These are phyloP conservation scores for Mallotus repandus DNA, from an alignment of 441 rosid genomes.

Conservation along the genomic window DNA sequence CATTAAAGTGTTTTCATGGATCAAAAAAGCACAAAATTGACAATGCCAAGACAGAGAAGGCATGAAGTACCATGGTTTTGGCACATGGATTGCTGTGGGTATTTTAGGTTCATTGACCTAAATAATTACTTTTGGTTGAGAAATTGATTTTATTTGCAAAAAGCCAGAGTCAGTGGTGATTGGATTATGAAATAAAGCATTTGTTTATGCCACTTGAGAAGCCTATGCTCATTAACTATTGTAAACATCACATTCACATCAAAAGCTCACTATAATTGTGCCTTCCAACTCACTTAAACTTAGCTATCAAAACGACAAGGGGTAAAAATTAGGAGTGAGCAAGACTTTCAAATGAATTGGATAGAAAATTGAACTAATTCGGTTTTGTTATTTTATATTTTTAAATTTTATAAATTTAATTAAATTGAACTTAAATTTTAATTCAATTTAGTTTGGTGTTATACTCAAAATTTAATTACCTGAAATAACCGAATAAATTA, in stretches of 20 bases:
- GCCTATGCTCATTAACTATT: neutral
- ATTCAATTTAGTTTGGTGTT: too few species aligned
- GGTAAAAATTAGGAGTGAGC: neutral
- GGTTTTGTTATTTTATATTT: too few species aligned
- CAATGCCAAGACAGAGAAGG: neutral
- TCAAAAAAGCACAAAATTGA: neutral
- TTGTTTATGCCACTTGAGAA: neutral
- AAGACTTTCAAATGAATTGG: too few species aligned
- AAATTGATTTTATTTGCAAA: neutral
- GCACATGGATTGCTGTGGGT: slow-evolving; percentile 19
- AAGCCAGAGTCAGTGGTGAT: neutral
- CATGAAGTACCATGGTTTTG: neutral
- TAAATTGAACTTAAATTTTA: too few species aligned
- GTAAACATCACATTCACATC: neutral
- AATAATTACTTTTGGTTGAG: neutral
- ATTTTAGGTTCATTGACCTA: slow-evolving; percentile 8
- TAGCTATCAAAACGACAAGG: neutral
- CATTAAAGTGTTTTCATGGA: neutral
- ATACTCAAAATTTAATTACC: too few species aligned
- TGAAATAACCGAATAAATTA: too few species aligned
- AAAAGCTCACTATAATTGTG: neutral
- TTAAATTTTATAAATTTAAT: too few species aligned
- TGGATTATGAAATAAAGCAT: neutral
- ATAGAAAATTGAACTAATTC: too few species aligned
- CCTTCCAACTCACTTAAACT: neutral